These are phyloP conservation scores for Penicillium taxi DNA, from an alignment of 495 filamentous ascomycete species.

Conservation along the genomic window DNA sequence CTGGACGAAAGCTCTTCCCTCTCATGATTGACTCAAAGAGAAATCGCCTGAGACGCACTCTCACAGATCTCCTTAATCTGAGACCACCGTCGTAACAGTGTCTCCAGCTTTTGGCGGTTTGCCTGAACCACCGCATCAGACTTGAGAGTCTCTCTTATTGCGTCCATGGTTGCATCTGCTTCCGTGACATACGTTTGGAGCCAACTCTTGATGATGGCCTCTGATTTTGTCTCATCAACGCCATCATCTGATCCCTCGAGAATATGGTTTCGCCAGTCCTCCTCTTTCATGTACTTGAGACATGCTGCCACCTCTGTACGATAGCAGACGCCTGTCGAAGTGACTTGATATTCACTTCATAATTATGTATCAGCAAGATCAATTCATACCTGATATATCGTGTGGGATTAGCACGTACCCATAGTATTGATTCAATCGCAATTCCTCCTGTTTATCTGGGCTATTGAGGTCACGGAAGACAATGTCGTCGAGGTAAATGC, in stretches of 20 bases:
- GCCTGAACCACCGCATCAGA: conserved; percentile 15
- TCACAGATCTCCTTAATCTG: conserved; percentile 42
- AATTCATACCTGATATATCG: neutral
- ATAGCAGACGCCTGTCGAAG: conserved; percentile 54
- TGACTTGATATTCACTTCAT: conserved; percentile 60
- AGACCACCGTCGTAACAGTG: conserved; percentile 42
- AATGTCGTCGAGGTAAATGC: conserved; percentile 58
- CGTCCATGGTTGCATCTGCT: conserved; percentile 28
- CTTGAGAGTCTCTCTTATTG: conserved; percentile 22
- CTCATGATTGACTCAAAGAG: conserved; percentile 4
- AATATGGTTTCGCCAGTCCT: conserved; percentile 40
- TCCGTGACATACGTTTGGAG: conserved; percentile 30
- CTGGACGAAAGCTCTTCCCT: neutral
- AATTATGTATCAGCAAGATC: conserved; percentile 1
- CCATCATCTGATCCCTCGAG: conserved; percentile 32
- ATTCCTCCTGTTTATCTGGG: conserved; percentile 35
- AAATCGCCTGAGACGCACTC: conserved; percentile 20
- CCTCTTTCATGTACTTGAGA: conserved; percentile 37
- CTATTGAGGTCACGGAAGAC: conserved; percentile 47
- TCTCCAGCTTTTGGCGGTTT: conserved; percentile 23
- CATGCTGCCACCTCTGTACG: conserved; percentile 65
- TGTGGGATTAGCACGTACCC: conserved; percentile 34
- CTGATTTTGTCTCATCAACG: conserved; percentile 25
- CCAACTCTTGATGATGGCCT: conserved; percentile 33
- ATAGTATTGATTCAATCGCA: conserved; percentile 54